Base-by-base conservation (phyloP, 2,329 filamentous ascomycete species). In the Penicillium sp. region DNA sequence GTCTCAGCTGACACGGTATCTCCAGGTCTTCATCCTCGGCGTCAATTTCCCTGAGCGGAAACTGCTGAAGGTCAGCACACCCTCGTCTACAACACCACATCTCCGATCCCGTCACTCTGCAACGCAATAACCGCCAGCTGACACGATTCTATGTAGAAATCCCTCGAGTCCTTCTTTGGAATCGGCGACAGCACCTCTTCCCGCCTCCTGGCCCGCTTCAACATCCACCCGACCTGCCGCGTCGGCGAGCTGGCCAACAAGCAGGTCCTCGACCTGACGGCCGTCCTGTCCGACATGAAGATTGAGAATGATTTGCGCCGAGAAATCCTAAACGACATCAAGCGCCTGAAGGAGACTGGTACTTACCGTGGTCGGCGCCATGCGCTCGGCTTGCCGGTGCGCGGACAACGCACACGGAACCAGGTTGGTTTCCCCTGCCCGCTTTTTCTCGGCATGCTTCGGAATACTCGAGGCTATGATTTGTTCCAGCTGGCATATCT, bases 381-480 rank as follows among this genome's bases (percentile, higher is more conserved):
- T 75, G 91, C 91, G 47, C 90, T 97, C 85, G 82, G 85, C 50
- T 72, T 97, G 73, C 93, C 93, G 3, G 91, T 93, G 44, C 80
- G 93, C 58, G 93, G 93, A 58, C 93, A 98, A 73, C 81, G 79
- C 60, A 97, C 93, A 49, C 84, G 87, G 66, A 87, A 76, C 65
- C 91, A 86, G 75, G 80, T 82, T 61, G 50, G 66, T 63, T 43
- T 56, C 40, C 36, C 34, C 18, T 20, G 3, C 8, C 14, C 16
- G 45, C 22, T 43, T 28, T 28, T 40, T 3, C 40, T n/a, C 5
- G 32, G 14, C 26, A 35, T 40, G 27, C 23, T 9, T 8, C 24
- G 38, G 8, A 9, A 16, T 5, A 9, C 31, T 10, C 2, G 16
- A 16, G 31, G 13, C 26, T 27, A 13, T 27, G 26, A 27, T 27